A percentile compares a stretch with the other conserved stretches of the same genome.
Conservation (phyloP, 2,329 filamentous ascomycete species). For the Ceratocystis diversiconidia region DNA sequence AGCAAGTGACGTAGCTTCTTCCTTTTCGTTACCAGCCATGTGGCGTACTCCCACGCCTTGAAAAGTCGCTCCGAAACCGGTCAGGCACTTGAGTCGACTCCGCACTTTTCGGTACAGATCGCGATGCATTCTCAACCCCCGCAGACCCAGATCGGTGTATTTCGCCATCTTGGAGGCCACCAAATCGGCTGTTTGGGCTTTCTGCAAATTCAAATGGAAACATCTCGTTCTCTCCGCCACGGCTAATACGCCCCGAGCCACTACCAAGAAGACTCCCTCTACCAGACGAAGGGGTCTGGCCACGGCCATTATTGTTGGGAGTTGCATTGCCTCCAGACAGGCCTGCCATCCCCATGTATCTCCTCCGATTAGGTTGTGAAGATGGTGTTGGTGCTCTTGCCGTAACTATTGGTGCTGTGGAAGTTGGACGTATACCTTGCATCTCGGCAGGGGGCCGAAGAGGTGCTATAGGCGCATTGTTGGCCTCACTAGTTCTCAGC, state of each 20-base stretch:
- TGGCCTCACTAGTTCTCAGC: neutral
- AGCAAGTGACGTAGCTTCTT: too few relatives aligned
- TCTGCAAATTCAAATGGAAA: conserved; percentile 15
- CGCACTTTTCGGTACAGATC: neutral
- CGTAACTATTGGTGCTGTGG: neutral
- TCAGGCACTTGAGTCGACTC: neutral
- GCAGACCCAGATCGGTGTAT: conserved; percentile 25
- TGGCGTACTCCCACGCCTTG: neutral
- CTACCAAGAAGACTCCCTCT: conserved; percentile 30
- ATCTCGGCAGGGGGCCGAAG: conserved; percentile 10
- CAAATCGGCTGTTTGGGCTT: conserved; percentile 38
- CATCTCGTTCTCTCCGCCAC: conserved; percentile 13
- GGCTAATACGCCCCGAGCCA: conserved; percentile 12
- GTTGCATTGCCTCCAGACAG: conserved; percentile 9
- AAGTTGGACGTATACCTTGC: neutral
- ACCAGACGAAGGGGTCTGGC: conserved; percentile 32
- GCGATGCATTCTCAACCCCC: conserved; percentile 23
- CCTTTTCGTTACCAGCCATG: neutral
- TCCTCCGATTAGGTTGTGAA: conserved; percentile 34
- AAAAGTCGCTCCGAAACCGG: neutral
- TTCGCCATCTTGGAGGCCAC: conserved; percentile 42
- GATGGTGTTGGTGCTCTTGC: conserved; percentile 25
- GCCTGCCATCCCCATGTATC: conserved; percentile 32
- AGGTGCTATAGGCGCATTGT: neutral
- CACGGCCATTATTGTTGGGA: conserved; percentile 24